Base-by-base conservation (phyloP, 371 early-diverging fungal genomes). In the Saksenaea oblongispora region DNA sequence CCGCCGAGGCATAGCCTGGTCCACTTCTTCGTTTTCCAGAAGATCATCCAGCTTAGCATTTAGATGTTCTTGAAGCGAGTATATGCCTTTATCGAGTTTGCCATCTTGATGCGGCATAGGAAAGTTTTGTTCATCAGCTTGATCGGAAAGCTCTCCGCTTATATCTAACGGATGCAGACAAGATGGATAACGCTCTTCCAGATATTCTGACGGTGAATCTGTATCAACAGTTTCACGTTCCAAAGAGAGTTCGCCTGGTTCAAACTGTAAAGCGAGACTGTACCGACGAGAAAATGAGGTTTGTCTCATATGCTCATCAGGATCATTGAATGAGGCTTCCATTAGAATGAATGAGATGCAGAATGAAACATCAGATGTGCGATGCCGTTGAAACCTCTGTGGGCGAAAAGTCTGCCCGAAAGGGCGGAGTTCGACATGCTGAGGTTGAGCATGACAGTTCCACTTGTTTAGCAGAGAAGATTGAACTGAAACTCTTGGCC, bases 31-130 rank as follows among this genome's bases (percentile, higher is more conserved):
- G 17, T 18, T 54, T 1, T 65, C 70, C 57, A 70, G 58, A 1
- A 70, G 54, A 63, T 66, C 66, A 35, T 70, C 63, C 24, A 70
- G 56, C 13, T 62, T 62, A 51, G 70, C 70, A 10, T 65, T 59
- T 18, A 62, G 62, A 55, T 68, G 68, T 0, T 59, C 44, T 57
- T 59, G 60, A 4, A 68, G 34, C 8, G 18, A 9, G 14, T 13
- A 14, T 13, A 14, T 13, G 0, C 18, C 42, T 41, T 41, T 14
- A 22, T 4, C 10, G 0, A 18, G 3, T 10, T 10, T 47, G 26
- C 22, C 51, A 47, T 22, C 22, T 9, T 22, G 24, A 47, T 17
- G 22, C 22, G 17, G 51, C 22, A 22, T 22, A 10, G 9, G 22
- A 1, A 22, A 47, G 11, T 39, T n/a, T 11, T 39, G 15, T 3